Evolutionary conservation across 495 filamentous ascomycete species (phyloP), one percentile per base, ranked within the genome.

Genomic region (Rostrohypoxylon terebratum): DNA sequence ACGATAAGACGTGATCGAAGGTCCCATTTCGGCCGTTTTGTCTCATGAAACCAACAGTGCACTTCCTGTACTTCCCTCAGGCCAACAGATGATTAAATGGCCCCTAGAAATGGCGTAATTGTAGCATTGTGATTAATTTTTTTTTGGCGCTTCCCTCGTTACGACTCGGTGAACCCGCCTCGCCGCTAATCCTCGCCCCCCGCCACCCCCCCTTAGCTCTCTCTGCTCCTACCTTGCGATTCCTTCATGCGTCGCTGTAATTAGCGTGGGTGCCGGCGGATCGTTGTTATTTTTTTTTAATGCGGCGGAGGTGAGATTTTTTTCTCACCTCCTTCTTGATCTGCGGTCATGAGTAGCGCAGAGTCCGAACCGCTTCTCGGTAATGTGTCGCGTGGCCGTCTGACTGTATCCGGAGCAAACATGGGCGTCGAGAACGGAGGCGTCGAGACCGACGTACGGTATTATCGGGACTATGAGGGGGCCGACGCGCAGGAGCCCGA

Each of bases 341-440:
- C 42, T n/a, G 1, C 45, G 25, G 34, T 33, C 42, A 73, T 73
- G 71, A 73, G 60, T 44, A 14, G 13, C 4, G 1, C 11, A 4
- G 38, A 42, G 38, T 69, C 71, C 42, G 65, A 73, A 61, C 71
- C 71, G 54, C 71, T 73, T 38, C 71, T 73, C 25, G 65, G 48
- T 5, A 33, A 61, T 42, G 38, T 42, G 14, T 73, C 65, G 40
- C 44, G 53, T 57, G 42, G 23, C 16, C 28, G 40, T 44, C 59
- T 23, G 61, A 64, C 61, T 11, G 38, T 42, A 42, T 42, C 38
- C 11, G 34, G 34, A 38, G 40, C 55, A 23, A 53, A 66, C 38
- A 73, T 73, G 71, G 66, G 66, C 33, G 21, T 59, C 33, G 45
- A 58, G 5, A 50, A 50, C 14, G 60, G 65, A 4, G 50, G 44